These are phyloP conservation scores for Dipteronia sinensis DNA, from an alignment of 345 rosid species.

Conservation along the genomic window DNA sequence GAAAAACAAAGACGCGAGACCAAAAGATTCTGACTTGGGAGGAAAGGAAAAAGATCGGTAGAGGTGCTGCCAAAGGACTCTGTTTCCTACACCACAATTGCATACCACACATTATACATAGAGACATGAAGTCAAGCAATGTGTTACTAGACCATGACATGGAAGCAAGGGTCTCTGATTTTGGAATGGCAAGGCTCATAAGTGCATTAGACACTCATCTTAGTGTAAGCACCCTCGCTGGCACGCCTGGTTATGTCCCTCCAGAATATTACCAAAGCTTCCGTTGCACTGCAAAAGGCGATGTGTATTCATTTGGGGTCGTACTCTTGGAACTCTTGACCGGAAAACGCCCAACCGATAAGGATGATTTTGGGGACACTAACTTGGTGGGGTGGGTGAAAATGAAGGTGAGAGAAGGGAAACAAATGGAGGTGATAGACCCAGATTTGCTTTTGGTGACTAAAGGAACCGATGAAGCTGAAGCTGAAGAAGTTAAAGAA, in stretches of 20 bases:
- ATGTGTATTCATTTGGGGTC: constrained; percentile 89
- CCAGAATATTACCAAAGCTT: constrained; percentile 98
- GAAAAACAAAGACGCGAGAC: constrained; percentile 56
- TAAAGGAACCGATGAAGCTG: constrained; percentile 50
- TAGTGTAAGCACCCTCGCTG: constrained; percentile 93
- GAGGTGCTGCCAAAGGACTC: constrained; percentile 93
- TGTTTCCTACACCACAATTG: constrained; percentile 96
- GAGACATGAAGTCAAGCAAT: constrained; percentile 97
- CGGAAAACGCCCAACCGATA: constrained; percentile 89
- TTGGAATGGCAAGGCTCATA: constrained; percentile 96
- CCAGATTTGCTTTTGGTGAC: constrained; percentile 55
- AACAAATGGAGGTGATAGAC: constrained; percentile 92
- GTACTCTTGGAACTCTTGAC: constrained; percentile 87
- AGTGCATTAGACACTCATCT: constrained; percentile 95
- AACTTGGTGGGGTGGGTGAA: constrained; percentile 96
- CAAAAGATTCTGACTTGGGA: constrained; percentile 70
- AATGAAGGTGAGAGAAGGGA: constrained; percentile 82
- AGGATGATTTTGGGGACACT: constrained; percentile 98
- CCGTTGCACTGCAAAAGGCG: constrained; percentile 92
- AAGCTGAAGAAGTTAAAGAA: constrained; percentile 67
- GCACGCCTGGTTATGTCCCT: constrained; percentile 96
- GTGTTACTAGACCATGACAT: constrained; percentile 86
- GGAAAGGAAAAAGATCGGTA: constrained; percentile 80
- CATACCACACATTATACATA: constrained; percentile 91
- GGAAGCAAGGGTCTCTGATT: constrained; percentile 96